Evolutionary conservation across 225 moss, liverwort and hornwort genomes (phyloP).

Genomic region (Antitrichia curtipendula): DNA sequence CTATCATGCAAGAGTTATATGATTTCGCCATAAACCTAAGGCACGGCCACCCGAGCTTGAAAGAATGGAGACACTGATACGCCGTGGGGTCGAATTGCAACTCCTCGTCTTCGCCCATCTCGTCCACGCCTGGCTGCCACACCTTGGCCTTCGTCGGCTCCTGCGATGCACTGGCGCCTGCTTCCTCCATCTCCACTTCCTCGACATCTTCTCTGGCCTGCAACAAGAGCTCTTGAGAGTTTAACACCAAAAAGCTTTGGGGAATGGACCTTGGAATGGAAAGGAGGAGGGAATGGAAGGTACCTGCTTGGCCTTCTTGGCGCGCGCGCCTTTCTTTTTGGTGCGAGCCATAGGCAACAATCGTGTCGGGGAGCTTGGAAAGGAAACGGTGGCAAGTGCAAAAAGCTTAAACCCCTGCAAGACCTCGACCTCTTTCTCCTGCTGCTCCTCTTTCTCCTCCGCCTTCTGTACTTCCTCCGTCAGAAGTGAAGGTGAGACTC

Average conservation of each 20-base stretch:
- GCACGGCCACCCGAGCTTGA: slow-evolving; percentile 96
- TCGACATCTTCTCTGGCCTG: slow-evolving; percentile 12
- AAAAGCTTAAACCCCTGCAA: too few relatives aligned
- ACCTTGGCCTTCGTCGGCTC: slow-evolving; percentile 55
- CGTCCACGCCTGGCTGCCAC: slow-evolving; percentile 88
- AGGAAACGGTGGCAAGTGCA: background rate
- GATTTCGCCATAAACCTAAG: slow-evolving; percentile 39
- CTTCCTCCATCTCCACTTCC: slow-evolving; percentile 35
- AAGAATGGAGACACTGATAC: slow-evolving; percentile 83
- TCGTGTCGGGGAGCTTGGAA: background rate
- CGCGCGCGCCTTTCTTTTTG: slow-evolving; percentile 18
- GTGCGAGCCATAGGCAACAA: slow-evolving; percentile 13
- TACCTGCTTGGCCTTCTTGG: slow-evolving; percentile 10
- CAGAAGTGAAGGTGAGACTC: too few relatives aligned
- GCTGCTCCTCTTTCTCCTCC: too few relatives aligned
- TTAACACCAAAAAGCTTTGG: background rate
- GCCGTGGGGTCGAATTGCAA: slow-evolving; percentile 90
- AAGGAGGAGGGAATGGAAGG: background rate
- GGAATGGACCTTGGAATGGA: background rate
- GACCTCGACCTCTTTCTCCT: too few relatives aligned
- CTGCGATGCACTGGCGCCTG: slow-evolving; percentile 8
- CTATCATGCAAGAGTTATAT: background rate
- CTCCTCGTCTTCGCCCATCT: slow-evolving; percentile 82
- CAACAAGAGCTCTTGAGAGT: background rate
- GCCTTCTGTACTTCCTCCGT: too few relatives aligned